Evolutionary conservation across 768 basidiomycete genomes (phyloP), one percentile per base, ranked within the genome.

Genomic region (Boletus rubroflammeus): DNA sequence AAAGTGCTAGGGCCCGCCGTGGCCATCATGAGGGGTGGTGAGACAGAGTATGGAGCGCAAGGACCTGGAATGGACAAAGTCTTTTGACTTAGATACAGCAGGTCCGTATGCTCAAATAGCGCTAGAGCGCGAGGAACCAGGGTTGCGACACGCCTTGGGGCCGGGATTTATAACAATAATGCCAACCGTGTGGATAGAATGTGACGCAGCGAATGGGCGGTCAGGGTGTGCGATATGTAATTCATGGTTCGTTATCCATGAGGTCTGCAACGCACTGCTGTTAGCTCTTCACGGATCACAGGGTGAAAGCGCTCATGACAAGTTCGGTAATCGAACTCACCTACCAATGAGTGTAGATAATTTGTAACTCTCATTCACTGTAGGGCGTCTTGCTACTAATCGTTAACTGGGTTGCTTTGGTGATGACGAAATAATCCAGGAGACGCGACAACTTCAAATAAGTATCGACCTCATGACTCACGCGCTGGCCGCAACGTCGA

Each of bases 91-190:
- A 3, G 21, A 44, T 32, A 31, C 17, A 10, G 15, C 4, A 34
- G 13, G 26, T 4, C 17, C 23, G n/a, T 8, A 38, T 6, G 15
- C 34, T 62, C 41, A 61, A 51, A 65, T 53, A 58, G 43, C 7
- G 8, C 3, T 11, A 28, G 14, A 13, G 25, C 28, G 3, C 39
- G 14, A 51, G 19, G 50, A 31, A 25, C 3, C 32, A 28, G 29
- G 38, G 46, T 28, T 21, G n/a, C 28, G 23, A 47, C 19, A 32
- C 6, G 34, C 54, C 62, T 50, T 38, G 36, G 38, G 28, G 35
- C 31, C 5, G 19, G 25, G 23, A 50, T 47, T 48, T 36, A 51
- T 34, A 46, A 34, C 14, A 36, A 31, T 6, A 26, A 26, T 29
- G 43, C 15, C 26, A 10, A 3, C 47, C 15, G 15, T 34, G 47